Base-by-base conservation (phyloP, 257 asterid species). In the Plantago major region DNA sequence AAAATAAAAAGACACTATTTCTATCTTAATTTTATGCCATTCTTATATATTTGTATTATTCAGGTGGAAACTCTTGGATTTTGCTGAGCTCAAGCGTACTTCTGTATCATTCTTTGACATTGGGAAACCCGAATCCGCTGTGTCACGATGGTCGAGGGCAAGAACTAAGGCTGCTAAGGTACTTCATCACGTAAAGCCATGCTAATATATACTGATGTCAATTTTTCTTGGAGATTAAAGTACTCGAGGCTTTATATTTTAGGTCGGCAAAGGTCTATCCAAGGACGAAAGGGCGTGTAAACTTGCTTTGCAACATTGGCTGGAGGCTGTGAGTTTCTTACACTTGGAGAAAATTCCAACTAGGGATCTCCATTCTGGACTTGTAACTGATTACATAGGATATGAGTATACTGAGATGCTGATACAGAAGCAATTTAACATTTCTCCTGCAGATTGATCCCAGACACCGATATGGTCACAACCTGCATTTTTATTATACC, bases 291-390 rank as follows among this genome's bases (percentile, higher is more conserved):
- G 75, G 61, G 95, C 95, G 1, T 84, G 92, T 22, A 82, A 86
- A 75, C 95, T 89, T 46, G 97, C 94, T 67, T 62, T 89, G 73
- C 94, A 87, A 75, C 95, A 89, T 69, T 89, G 97, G 94, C 91
- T 89, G 12, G 95, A 87, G 75, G 97, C 97, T 53, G 95, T 90
- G 67, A 90, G 97, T 78, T 66, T 22, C 66, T 33, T 7, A 46
- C 15, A 38, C 51, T 10, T 52, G 53, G 19, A 63, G 51, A 55
- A 40, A 67, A 42, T 40, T 53, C 26, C 22, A 17, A 46, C 8
- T 33, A 33, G 40, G 40, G 40, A 33, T 33, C 40, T 33, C 6
- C 40, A 33, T 42, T 72, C 37, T 43, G 47, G 33, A 42, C 15
- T 42, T 16, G n/a, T 7, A 9, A 16, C 28, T 22, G 26, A 22